phyloP scores from a whole-genome alignment of 768 basidiomycete species.

The Sporobolomyces pararoseus region DNA sequence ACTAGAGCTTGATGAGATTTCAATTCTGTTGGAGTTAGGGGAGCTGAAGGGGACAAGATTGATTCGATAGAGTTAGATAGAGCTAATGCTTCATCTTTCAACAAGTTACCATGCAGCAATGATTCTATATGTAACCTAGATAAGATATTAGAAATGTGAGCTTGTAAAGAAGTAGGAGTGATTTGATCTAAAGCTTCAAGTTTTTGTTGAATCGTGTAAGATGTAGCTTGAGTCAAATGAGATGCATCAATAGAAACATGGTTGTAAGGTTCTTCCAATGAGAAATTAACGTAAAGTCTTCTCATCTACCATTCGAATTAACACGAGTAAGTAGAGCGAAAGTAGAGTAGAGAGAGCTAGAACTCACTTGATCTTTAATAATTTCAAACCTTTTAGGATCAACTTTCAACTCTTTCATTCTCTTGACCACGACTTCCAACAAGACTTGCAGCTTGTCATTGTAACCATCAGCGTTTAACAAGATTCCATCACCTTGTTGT shows the following conservation, averaged over 20 bases:
- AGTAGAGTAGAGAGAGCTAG: not conserved
- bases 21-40: slow-evolving; percentile 60
- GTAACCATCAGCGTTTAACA: slow-evolving; percentile 71
- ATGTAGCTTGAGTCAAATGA: slow-evolving; percentile 65
- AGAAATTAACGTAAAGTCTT: slow-evolving; percentile 79
- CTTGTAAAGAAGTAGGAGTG: slow-evolving; percentile 65
- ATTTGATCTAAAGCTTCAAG: slow-evolving; percentile 65
- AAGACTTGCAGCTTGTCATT: slow-evolving; percentile 82
- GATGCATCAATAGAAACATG: slow-evolving; percentile 72
- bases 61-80: slow-evolving; percentile 70
- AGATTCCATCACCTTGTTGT: slow-evolving; percentile 63
- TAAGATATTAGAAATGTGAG: slow-evolving; percentile 61
- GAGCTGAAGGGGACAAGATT: slow-evolving; percentile 59
- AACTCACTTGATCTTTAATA: slow-evolving; percentile 73
- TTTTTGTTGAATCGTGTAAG: slow-evolving; percentile 74
- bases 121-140: slow-evolving; percentile 65
- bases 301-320: slow-evolving; percentile 56
- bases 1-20: slow-evolving; percentile 57
- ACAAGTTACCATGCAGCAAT: slow-evolving; percentile 77
- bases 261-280: slow-evolving; percentile 73
- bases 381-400: slow-evolving; percentile 70
- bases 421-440: slow-evolving; percentile 66
- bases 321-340: slow-evolving; percentile 14
- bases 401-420: slow-evolving; percentile 62
- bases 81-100: slow-evolving; percentile 71